phyloP scores from a whole-genome alignment of 2,329 filamentous ascomycete genomes.

The Neonectria ditissima region DNA sequence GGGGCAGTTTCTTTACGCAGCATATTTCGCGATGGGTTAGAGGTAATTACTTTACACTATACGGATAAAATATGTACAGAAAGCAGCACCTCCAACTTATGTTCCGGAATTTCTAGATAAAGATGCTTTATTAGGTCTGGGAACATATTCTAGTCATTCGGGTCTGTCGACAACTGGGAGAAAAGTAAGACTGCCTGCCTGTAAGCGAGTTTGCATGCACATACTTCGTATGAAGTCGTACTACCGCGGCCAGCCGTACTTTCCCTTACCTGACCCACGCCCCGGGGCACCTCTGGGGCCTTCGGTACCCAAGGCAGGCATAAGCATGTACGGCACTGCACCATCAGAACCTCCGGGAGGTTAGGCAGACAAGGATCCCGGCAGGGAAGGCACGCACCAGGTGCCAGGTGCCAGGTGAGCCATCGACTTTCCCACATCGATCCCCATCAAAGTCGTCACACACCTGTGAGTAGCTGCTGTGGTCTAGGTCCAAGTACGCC shows the following conservation, averaged over 20 bases:
- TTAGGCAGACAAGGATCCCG: not conserved
- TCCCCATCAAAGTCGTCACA: conserved; percentile 27
- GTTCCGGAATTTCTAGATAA: too few relatives aligned
- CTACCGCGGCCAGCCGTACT: not conserved
- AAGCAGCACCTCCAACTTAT: too few relatives aligned
- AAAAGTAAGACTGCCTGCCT: too few relatives aligned
- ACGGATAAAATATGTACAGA: too few relatives aligned
- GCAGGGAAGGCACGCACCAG: not conserved
- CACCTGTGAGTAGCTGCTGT: conserved; percentile 9
- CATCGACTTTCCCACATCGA: not conserved
- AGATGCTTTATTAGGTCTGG: too few relatives aligned
- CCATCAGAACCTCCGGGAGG: not conserved
- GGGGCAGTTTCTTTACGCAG: too few relatives aligned
- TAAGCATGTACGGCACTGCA: not conserved
- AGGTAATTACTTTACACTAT: too few relatives aligned
- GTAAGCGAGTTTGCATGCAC: too few relatives aligned
- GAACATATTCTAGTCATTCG: too few relatives aligned
- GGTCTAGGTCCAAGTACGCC: conserved; percentile 5
- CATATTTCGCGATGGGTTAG: too few relatives aligned
- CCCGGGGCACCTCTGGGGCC: not conserved
- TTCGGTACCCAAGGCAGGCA: not conserved
- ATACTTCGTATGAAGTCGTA: not conserved
- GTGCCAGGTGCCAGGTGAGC: not conserved
- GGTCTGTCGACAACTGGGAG: too few relatives aligned
- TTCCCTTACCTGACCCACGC: conserved; percentile 11